Conservation (phyloP, 305 asterid genomes). For the Fraxinus platypoda region DNA sequence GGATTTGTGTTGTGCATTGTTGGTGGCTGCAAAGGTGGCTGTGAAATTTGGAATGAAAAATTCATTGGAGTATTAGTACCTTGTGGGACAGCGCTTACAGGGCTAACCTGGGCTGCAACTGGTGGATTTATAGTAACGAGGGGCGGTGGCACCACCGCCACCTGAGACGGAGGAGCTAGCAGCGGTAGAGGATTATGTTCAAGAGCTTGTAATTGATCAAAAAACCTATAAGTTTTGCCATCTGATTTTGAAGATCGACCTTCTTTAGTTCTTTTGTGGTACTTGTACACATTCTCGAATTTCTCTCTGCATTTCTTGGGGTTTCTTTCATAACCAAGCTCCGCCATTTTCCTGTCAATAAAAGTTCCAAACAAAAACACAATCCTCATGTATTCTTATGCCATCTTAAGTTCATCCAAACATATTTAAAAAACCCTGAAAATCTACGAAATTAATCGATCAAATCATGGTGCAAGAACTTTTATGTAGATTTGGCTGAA, state of each 20-base stretch:
- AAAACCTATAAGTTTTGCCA: conserved; percentile 75
- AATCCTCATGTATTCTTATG: neutral
- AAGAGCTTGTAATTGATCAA: conserved; percentile 79
- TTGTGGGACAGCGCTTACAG: conserved; percentile 37
- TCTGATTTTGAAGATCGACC: conserved; percentile 84
- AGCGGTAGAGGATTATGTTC: conserved; percentile 51
- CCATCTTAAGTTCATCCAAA: conserved; percentile 21
- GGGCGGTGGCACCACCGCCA: conserved; percentile 24
- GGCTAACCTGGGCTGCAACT: conserved; percentile 24
- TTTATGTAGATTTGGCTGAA: neutral
- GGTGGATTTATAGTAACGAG: neutral
- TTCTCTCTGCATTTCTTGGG: conserved; percentile 93
- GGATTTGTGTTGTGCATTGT: conserved; percentile 23
- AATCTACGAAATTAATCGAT: conserved; percentile 1
- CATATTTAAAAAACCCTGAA: conserved; percentile 30
- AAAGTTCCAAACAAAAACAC: neutral
- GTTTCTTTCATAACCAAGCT: conserved; percentile 76
- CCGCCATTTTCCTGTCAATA: conserved; percentile 82
- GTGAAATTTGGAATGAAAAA: conserved; percentile 23
- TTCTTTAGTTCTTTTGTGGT: conserved; percentile 83
- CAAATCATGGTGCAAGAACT: neutral
- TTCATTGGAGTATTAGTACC: conserved; percentile 16
- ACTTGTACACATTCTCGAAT: conserved; percentile 88
- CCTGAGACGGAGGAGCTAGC: conserved; percentile 21
- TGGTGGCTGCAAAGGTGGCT: conserved; percentile 27